A percentile compares a stretch with the other conserved stretches of the same genome.
phyloP scores from a whole-genome alignment of 805 yeast species.

The Wickerhamomyces tratensis region DNA sequence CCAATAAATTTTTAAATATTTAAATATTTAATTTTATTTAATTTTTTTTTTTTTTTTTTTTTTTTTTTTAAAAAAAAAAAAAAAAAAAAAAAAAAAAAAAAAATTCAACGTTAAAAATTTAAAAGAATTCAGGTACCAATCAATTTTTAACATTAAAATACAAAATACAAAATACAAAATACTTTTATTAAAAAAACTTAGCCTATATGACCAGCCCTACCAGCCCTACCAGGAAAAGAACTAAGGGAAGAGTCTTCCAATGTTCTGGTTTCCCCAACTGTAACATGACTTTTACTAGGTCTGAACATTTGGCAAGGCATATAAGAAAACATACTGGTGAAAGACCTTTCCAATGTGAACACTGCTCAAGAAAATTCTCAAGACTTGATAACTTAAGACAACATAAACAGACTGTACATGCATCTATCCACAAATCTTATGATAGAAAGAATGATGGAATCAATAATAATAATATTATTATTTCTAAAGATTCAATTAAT shows the following conservation, averaged over 20 bases:
- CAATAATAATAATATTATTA: too few relatives aligned
- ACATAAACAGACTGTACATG: slow-evolving; percentile 81
- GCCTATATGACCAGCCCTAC: not conserved
- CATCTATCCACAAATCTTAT: slow-evolving; percentile 28
- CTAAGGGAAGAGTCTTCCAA: slow-evolving; percentile 63
- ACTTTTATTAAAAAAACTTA: too few relatives aligned
- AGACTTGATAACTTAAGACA: slow-evolving; percentile 84
- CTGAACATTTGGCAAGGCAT: slow-evolving; percentile 89
- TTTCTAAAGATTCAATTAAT: too few relatives aligned
- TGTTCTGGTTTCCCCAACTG: slow-evolving; percentile 85
- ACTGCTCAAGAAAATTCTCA: slow-evolving; percentile 70
- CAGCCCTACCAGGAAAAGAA: slow-evolving; percentile 21
- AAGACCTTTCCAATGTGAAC: slow-evolving; percentile 82
- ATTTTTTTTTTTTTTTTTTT: too few relatives aligned
- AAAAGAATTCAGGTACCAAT: too few relatives aligned
- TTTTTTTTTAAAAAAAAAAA: too few relatives aligned
- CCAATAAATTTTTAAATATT: too few relatives aligned
- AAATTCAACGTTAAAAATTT: too few relatives aligned
- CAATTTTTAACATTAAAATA: not conserved
- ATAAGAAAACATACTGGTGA: slow-evolving; percentile 93
- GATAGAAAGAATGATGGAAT: not conserved
- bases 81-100: too few relatives aligned
- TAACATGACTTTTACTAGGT: slow-evolving; percentile 79
- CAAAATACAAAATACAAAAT: not conserved
- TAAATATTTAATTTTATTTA: too few relatives aligned